These are phyloP conservation scores for Neopestalotiopsis clavispora DNA, from an alignment of 2,329 filamentous ascomycete species.

Conservation along the genomic window DNA sequence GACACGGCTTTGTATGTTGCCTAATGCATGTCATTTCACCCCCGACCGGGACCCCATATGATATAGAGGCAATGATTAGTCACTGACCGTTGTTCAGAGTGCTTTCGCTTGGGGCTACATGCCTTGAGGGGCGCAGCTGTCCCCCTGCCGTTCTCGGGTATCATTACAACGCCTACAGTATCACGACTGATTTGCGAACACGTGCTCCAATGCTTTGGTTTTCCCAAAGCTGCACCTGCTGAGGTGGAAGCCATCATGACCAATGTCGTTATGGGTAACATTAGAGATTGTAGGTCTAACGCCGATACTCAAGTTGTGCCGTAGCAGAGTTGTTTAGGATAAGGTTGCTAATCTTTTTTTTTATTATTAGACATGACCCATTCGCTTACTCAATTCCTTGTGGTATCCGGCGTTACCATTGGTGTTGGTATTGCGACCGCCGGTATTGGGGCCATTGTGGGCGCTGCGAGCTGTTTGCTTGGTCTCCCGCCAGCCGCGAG, in stretches of 20 bases:
- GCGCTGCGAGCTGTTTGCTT: conserved; percentile 7
- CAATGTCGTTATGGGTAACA: neutral
- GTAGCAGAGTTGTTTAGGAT: neutral
- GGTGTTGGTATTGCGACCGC: conserved; percentile 29
- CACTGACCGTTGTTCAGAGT: too few species aligned
- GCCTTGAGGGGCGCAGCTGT: conserved; percentile 17
- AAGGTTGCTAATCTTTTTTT: neutral
- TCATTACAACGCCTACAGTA: neutral
- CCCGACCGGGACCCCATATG: too few species aligned
- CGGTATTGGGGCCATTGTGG: conserved; percentile 25
- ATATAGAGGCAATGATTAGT: too few species aligned
- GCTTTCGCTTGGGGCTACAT: too few species aligned
- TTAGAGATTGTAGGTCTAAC: neutral
- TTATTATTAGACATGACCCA: neutral
- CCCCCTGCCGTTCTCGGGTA: conserved; percentile 25
- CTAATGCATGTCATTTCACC: too few species aligned
- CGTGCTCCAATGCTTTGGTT: conserved; percentile 5
- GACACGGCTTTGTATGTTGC: too few species aligned
- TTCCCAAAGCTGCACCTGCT: conserved; percentile 1
- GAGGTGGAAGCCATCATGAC: conserved; percentile 7
- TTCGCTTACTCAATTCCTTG: neutral
- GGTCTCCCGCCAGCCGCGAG: conserved; percentile 26
- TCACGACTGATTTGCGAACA: conserved; percentile 6
- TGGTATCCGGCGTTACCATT: conserved; percentile 17
- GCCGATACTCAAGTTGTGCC: neutral